Percentiles rank a stretch among this genome's conserved stretches.
Conservation (phyloP, 2,329 filamentous ascomycete species). For the Graphilbum fragrans region DNA sequence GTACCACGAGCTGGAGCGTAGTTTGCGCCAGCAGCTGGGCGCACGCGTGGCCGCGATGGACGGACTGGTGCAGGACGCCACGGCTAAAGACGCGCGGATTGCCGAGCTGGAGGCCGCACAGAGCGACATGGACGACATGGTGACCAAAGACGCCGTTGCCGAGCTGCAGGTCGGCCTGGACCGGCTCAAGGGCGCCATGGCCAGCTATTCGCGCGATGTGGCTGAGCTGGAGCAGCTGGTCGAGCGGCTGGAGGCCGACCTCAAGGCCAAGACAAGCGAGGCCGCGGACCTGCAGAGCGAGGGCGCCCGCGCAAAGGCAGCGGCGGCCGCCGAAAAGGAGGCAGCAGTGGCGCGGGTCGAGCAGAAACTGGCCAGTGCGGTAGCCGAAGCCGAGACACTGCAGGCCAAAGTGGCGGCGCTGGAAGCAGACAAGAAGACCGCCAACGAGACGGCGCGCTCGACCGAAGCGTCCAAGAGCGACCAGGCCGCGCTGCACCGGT, state of each 20-base stretch:
- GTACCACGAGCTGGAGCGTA: slow-evolving; percentile 43
- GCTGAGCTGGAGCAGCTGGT: slow-evolving; percentile 40
- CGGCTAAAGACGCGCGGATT: background rate
- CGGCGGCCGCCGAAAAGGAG: slow-evolving; percentile 23
- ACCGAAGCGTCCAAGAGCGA: background rate
- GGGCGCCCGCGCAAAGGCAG: slow-evolving; percentile 4
- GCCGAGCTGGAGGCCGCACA: slow-evolving; percentile 3
- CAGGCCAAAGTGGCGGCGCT: slow-evolving; percentile 24
- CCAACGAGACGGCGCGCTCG: no score
- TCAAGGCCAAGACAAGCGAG: slow-evolving; percentile 3
- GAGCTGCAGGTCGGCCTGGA: slow-evolving; percentile 38
- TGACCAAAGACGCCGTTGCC: slow-evolving; percentile 23
- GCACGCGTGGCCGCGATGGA: slow-evolving; percentile 40
- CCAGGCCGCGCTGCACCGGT: slow-evolving; percentile 19
- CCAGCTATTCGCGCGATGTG: slow-evolving; percentile 41
- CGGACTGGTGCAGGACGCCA: slow-evolving; percentile 28
- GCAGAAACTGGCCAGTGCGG: slow-evolving; percentile 26
- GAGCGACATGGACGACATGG: slow-evolving; percentile 11
- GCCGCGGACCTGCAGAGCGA: slow-evolving; percentile 9
- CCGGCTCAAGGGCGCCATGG: slow-evolving; percentile 37
- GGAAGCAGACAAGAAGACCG: slow-evolving; percentile 11
- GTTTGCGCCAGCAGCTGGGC: slow-evolving; percentile 43
- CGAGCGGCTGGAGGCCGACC: slow-evolving; percentile 31
- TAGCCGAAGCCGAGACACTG: slow-evolving; percentile 25
- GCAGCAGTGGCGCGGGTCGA: slow-evolving; percentile 25